Base-by-base conservation (phyloP, 2,329 filamentous ascomycete genomes). In the Microdochium paspali region DNA sequence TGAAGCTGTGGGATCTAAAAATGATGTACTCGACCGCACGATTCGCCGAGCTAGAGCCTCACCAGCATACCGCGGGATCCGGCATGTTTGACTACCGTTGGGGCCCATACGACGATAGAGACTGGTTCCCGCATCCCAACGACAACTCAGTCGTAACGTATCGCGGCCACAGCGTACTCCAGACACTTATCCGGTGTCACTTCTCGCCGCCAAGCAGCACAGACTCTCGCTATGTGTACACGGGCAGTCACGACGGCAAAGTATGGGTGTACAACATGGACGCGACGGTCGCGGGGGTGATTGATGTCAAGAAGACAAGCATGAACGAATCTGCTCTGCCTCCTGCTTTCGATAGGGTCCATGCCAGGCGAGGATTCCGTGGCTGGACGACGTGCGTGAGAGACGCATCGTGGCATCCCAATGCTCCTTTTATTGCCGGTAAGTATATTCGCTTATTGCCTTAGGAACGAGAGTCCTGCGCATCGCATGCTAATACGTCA, bases 131-230 rank as follows among this genome's bases (percentile, higher is more conserved):
- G 1, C 85, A 96, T 63, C 85, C 85, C 0, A 68, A 90, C 57
- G 93, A 97, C 65, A 95, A 91, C 69, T 94, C 87, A 1, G 71
- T 96, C 2, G 93, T 97, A 44, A 96, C 91, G 0, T 97, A 94
- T 74, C 81, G 89, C 24, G 91, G 91, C 10, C 93, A 98, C 67
- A 80, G 79, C 52, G 89, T 98, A 12, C 76, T 94, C 51, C 85
- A 88, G 58, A 97, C 93, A 1, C 73, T 97, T 35, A 96, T 97
- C 55, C 77, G 93, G 51, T 97, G 93, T 59, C 91, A 97, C 66
- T 98, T 98, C 67, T 93, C 87, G 26, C 93, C 93, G 0, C 82
- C 88, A 0, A 80, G 77, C 10, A 90, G 87, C 60, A 91, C 89
- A 2, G 87, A 96, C 61, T 90, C 87, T 9, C 78, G 89, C 56